Evolutionary conservation across 2,329 filamentous ascomycete species (phyloP).

Genomic region (Pseudogymnoascus verrucosus): DNA sequence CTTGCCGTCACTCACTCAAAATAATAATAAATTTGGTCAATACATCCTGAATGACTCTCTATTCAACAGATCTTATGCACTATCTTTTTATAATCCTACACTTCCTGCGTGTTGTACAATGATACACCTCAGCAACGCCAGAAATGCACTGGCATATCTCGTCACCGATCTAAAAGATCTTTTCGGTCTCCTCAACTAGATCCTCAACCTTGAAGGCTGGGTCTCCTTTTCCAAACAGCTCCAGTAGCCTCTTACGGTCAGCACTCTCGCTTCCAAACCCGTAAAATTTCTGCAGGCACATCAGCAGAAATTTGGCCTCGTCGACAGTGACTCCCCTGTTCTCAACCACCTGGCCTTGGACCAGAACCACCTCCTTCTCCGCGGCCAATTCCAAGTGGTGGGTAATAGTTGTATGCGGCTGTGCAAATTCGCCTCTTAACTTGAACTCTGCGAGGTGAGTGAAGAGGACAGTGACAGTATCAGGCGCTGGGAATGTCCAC

Average conservation of each 20-base stretch:
- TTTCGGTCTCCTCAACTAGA: constrained; percentile 83
- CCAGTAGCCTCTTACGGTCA: constrained; percentile 61
- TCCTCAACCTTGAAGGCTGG: constrained; percentile 72
- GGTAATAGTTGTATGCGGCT: constrained; percentile 88
- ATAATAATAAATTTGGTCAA: background rate
- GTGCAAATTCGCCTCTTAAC: constrained; percentile 76
- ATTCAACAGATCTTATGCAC: background rate
- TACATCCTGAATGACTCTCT: background rate
- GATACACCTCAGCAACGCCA: background rate
- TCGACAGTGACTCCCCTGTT: constrained; percentile 68
- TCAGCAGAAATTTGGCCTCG: constrained; percentile 81
- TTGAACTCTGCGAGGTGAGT: constrained; percentile 93
- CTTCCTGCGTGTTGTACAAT: background rate
- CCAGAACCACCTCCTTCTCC: constrained; percentile 70
- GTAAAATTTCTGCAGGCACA: constrained; percentile 95
- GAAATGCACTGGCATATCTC: background rate
- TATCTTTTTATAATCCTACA: background rate
- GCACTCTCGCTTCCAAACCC: constrained; percentile 49
- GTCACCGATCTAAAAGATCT: constrained; percentile 43
- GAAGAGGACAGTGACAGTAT: constrained; percentile 74
- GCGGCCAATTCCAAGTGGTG: constrained; percentile 76
- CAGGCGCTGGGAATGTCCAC: constrained; percentile 77
- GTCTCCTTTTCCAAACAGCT: constrained; percentile 77
- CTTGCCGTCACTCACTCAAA: background rate
- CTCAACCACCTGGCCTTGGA: constrained; percentile 74